Evolutionary conservation across 768 basidiomycete species (phyloP), one percentile per base, ranked within the genome.

Genomic region (Cyathus striatus): DNA sequence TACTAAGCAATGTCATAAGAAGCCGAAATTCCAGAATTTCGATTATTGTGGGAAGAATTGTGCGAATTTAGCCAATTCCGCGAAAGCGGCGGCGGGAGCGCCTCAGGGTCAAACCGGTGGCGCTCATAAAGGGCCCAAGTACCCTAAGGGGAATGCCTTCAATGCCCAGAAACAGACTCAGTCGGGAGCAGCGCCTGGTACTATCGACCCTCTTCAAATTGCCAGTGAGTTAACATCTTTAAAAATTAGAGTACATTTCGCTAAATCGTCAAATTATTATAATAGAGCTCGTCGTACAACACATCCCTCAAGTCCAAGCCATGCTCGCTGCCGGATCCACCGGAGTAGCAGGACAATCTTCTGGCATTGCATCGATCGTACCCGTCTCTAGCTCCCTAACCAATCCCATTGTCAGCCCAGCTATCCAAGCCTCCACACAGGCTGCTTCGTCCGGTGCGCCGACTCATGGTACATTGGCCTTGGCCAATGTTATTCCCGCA

Each of bases 1-100:
- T 40, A 37, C 38, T 3, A 48, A 77, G 75, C 62, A 73, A 47
- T 84, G 83, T 51, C 73, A 77, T 47, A 69, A 69, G 54, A 78
- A 75, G 46, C 77, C 79, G 4, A 84, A 80, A 57, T 78, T 72
- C 51, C 73, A 69, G 49, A 70, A 65, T 48, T 76, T 78, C 50
- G 73, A 77, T 40, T 84, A 71, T 51, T 84, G 83, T 45, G 78
- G 83, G 42, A 78, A 80, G 68, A 78, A 73, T 41, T 83, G 82
- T 51, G 81, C 79, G 14, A 57, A 69, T 13, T 46, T 68, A 38
- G 80, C 79, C 17, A 61, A 59, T 23, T 53, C 61, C 9, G 58
- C 54, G 4, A 59, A 52, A 20, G 38, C 45, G 16, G 48, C 30
- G 10, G 43, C 48, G 5, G 33, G 46, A 14, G 48, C 43, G 17